A percentile compares a stretch with the other conserved stretches of the same genome.
These are phyloP conservation scores for Neltuma alba DNA, from an alignment of 306 rosid species.

Conservation along the genomic window DNA sequence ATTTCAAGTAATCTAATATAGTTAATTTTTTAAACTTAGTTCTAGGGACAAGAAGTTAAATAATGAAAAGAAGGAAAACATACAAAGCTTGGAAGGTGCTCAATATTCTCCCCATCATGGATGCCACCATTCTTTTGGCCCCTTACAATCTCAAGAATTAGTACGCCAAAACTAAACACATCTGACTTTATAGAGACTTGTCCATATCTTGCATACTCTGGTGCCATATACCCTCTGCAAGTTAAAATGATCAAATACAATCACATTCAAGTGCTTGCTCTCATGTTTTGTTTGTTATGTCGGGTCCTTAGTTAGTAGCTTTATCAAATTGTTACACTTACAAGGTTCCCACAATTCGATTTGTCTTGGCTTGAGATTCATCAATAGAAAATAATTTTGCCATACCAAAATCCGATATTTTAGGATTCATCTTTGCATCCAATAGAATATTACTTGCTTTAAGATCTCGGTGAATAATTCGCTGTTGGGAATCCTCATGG, in stretches of 20 bases:
- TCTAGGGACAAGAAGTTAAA: background rate
- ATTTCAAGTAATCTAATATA: background rate
- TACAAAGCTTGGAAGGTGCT: conserved; percentile 40
- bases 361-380: conserved; percentile 35
- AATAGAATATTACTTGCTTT: conserved; percentile 49
- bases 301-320: background rate
- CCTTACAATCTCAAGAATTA: conserved; percentile 47
- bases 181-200: conserved; percentile 44
- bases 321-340: conserved; percentile 1
- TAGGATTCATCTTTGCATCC: conserved; percentile 38
- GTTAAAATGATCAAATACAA: background rate
- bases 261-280: background rate
- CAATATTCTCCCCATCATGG: conserved; percentile 16
- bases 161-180: conserved; percentile 51
- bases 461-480: conserved; percentile 44
- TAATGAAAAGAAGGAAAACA: conserved; percentile 1
- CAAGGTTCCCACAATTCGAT: conserved; percentile 40
- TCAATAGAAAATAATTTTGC: conserved; percentile 37
- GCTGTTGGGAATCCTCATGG: background rate
- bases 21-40: background rate
- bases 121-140: conserved; percentile 34
- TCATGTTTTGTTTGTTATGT: background rate
- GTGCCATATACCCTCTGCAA: conserved; percentile 62
- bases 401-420: conserved; percentile 54
- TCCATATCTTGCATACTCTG: conserved; percentile 48